phyloP scores from a whole-genome alignment of 2,329 filamentous ascomycete species.

The Alternaria infectoria region DNA sequence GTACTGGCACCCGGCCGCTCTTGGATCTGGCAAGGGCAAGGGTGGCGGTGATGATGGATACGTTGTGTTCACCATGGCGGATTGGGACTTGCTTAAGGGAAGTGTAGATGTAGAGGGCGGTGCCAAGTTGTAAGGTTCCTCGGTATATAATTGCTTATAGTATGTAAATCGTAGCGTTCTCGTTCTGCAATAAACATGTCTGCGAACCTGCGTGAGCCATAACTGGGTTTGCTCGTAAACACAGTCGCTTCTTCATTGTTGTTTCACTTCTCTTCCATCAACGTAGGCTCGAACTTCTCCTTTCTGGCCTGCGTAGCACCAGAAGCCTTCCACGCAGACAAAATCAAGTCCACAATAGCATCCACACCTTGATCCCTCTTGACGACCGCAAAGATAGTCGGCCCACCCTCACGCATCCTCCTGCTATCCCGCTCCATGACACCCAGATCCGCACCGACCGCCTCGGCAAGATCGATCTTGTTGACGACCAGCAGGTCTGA shows the following conservation, averaged over 20 bases:
- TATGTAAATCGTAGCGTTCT: conserved; percentile 2
- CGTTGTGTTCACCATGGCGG: conserved; percentile 62
- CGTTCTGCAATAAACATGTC: neutral
- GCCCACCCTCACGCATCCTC: conserved; percentile 93
- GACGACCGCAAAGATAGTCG: conserved; percentile 96
- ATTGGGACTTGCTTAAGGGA: conserved; percentile 63
- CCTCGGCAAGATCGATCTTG: conserved; percentile 92
- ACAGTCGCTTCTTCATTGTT: neutral
- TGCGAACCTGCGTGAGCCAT: neutral
- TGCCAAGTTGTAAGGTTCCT: conserved; percentile 22
- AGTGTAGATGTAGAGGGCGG: conserved; percentile 21
- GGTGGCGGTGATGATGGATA: conserved; percentile 57
- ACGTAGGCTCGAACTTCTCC: conserved; percentile 40
- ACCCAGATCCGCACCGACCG: conserved; percentile 84
- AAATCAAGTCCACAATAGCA: conserved; percentile 84
- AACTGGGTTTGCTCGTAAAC: neutral
- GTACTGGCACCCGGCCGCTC: conserved; percentile 55
- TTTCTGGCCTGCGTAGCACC: conserved; percentile 65
- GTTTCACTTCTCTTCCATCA: conserved; percentile 36
- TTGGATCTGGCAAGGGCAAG: conserved; percentile 41
- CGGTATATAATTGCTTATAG: neutral
- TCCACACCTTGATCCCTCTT: conserved; percentile 87
- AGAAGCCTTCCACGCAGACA: conserved; percentile 91
- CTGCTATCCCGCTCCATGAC: conserved; percentile 96
- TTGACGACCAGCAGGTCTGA: conserved; percentile 93